Base-by-base conservation (phyloP, 1,139 yeast species). In the Yamadazyma oceani region DNA sequence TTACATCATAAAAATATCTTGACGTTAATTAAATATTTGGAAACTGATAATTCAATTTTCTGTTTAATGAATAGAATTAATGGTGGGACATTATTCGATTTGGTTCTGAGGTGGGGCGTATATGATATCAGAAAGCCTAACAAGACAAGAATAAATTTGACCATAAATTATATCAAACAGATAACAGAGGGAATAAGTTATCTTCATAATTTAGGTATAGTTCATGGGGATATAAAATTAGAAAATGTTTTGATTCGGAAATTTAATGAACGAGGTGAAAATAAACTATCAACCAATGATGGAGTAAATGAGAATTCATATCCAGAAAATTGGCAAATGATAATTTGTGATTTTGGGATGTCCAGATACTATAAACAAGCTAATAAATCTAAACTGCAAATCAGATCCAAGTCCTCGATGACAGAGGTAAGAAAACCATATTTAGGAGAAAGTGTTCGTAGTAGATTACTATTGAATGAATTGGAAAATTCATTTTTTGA, bases 331-430 rank as follows among this genome's bases (percentile, higher is more conserved):
- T 50, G 54, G 43, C 58, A 59, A 24, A 64, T 81, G 54, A 56
- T 78, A 17, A 55, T 89, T 7, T 87, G 96, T 62, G 97, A 89
- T 62, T 89, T 89, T 64, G 97, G 97, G 4, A 87, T 89, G 95
- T 67, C 73, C 38, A 53, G 69, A 33, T 62, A 65, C 7, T 65
- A 59, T 45, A 60, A 62, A 27, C 33, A 34, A 19, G n/a, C 12
- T 4, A 43, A 36, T 31, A 38, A 37, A n/a, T 25, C 25, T 14
- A 35, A 34, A 9, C 21, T 19, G 21, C 54, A 48, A 31, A 64
- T 73, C 34, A 60, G 80, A 48, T 75, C 82, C n/a, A 62, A 63
- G 40, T 75, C 82, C 12, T 66, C 73, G 8, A 62, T 60, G 38
- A 55, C 66, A 2, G 61, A 61, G 29, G 38, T 51, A 5, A 51